Percentiles rank a stretch among this genome's conserved stretches.
Evolutionary conservation across 2,329 filamentous ascomycete genomes (phyloP).

Genomic region (Polytolypa hystricis): DNA sequence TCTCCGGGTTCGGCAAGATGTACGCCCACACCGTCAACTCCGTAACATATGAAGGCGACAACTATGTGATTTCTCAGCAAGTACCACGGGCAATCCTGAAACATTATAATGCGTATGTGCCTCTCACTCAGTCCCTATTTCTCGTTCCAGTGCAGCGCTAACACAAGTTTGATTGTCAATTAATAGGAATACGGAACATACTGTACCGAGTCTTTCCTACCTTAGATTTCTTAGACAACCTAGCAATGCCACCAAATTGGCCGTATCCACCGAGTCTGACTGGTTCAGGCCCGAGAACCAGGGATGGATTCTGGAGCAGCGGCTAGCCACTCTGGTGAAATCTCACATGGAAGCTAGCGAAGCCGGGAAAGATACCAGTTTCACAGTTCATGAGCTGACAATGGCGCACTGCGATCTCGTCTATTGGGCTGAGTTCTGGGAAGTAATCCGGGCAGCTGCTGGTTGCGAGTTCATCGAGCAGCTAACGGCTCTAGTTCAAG

Average conservation of each 20-base stretch:
- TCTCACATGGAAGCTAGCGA: constrained; percentile 15
- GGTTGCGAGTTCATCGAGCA: constrained; percentile 5
- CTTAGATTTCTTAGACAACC: constrained; percentile 11
- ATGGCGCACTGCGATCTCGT: constrained; percentile 18
- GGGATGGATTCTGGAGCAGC: constrained; percentile 14
- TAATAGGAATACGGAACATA: constrained; percentile 12
- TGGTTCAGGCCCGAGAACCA: constrained; percentile 13
- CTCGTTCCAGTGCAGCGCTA: too few species aligned
- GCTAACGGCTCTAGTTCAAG: constrained; percentile 11
- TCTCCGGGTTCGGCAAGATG: constrained; percentile 23
- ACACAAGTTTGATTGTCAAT: background rate
- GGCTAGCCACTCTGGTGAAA: constrained; percentile 12
- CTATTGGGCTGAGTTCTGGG: constrained; percentile 16
- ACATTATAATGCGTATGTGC: constrained; percentile 12
- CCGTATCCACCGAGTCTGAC: constrained; percentile 6
- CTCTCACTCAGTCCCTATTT: too few species aligned
- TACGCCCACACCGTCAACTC: constrained; percentile 17
- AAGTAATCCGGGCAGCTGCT: constrained; percentile 8
- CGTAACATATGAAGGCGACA: constrained; percentile 31
- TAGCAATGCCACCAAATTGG: constrained; percentile 1
- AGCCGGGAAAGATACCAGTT: constrained; percentile 15
- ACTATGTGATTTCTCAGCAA: constrained; percentile 32
- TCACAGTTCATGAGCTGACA: constrained; percentile 15
- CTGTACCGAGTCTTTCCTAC: constrained; percentile 14
- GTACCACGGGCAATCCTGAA: constrained; percentile 18